Conservation (phyloP, 1,284 basidiomycete genomes). For the Sanghuangporus sanghuang region DNA sequence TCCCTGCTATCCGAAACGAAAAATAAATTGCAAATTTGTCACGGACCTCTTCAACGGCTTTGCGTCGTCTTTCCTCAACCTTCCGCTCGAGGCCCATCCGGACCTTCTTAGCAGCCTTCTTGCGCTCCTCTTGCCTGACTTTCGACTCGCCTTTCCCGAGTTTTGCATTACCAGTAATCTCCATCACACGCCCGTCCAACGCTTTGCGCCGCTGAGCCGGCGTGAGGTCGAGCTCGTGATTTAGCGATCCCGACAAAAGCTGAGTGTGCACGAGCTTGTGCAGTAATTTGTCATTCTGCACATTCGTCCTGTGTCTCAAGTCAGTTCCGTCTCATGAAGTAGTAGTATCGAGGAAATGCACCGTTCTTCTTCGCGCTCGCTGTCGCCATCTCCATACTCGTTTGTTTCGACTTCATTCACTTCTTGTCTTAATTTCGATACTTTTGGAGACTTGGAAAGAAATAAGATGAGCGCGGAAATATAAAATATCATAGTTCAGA, state of each 20-base stretch:
- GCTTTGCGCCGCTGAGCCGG: constrained; percentile 66
- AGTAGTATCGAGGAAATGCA: constrained; percentile 21
- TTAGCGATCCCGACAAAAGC: constrained; percentile 64
- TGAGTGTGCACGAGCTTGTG: constrained; percentile 75
- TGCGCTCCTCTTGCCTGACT: constrained; percentile 55
- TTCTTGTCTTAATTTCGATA: constrained; percentile 46
- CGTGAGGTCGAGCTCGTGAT: constrained; percentile 52
- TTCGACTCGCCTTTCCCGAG: constrained; percentile 65
- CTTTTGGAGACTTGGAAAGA: constrained; percentile 62
- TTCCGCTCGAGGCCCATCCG: constrained; percentile 63
- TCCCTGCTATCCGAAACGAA: background rate
- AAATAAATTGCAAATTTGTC: constrained; percentile 8
- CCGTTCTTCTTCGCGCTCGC: constrained; percentile 45
- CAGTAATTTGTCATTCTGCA: constrained; percentile 68
- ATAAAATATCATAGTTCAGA: background rate
- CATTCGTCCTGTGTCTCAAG: constrained; percentile 48
- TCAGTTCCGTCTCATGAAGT: background rate
- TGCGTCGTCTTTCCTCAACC: constrained; percentile 47
- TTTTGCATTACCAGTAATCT: constrained; percentile 57
- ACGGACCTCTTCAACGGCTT: constrained; percentile 60
- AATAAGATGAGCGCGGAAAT: background rate
- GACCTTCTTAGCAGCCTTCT: constrained; percentile 62
- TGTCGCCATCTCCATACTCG: constrained; percentile 24
- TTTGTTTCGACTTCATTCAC: constrained; percentile 18
- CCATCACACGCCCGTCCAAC: constrained; percentile 66